These are phyloP conservation scores for Calocybe indica DNA, from an alignment of 768 basidiomycete species.

Conservation along the genomic window DNA sequence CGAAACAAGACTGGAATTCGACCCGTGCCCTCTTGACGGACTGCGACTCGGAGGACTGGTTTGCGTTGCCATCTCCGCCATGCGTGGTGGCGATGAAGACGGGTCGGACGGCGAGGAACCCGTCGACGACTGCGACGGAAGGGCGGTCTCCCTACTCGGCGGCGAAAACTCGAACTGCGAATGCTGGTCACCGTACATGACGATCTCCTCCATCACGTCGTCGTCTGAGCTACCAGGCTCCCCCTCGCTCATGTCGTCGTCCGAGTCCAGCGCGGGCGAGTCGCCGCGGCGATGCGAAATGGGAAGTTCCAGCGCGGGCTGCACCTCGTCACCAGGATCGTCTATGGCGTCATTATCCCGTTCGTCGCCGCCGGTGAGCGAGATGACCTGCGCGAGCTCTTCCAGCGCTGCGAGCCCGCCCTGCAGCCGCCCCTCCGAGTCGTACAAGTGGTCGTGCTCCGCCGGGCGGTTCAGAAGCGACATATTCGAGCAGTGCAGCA, in stretches of 20 bases:
- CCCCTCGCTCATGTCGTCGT: constrained; percentile 72
- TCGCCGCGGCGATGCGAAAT: constrained; percentile 48
- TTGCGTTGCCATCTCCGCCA: constrained; percentile 16
- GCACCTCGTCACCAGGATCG: constrained; percentile 52
- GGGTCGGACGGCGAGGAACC: constrained; percentile 6
- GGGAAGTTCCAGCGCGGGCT: constrained; percentile 64
- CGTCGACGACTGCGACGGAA: neutral
- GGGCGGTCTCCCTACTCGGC: constrained; percentile 14
- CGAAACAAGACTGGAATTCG: too few relatives aligned
- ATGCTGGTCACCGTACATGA: constrained; percentile 60
- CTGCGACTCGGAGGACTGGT: constrained; percentile 12
- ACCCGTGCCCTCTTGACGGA: too few relatives aligned
- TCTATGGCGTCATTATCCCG: constrained; percentile 52
- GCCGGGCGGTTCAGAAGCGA: constrained; percentile 80
- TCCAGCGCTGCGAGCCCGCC: constrained; percentile 86
- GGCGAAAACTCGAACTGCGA: constrained; percentile 24
- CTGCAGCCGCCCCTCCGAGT: constrained; percentile 74
- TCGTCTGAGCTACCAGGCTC: constrained; percentile 74
- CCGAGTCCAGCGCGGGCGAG: constrained; percentile 56
- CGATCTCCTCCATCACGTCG: constrained; percentile 79
- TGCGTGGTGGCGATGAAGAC: constrained; percentile 22
- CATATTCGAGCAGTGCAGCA: constrained; percentile 98
- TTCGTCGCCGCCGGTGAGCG: constrained; percentile 41
- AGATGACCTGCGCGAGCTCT: constrained; percentile 80
- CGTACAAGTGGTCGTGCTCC: constrained; percentile 68